phyloP scores from a whole-genome alignment of 2,329 filamentous ascomycete species.

The Lecanicillium sp. region DNA sequence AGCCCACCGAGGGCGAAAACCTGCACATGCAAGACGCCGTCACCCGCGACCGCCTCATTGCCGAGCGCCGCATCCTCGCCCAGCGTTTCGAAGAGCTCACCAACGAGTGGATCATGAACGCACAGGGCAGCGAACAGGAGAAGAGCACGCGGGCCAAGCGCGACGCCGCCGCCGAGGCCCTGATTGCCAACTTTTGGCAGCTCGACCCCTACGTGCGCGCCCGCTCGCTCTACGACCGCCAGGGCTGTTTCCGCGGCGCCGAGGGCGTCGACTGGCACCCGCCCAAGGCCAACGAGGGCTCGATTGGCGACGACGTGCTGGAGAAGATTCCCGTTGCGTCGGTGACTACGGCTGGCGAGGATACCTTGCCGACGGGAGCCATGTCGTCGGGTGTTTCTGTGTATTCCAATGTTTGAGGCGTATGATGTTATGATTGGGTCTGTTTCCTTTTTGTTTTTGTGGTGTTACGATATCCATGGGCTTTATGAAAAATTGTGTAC shows the following conservation, averaged over 20 bases:
- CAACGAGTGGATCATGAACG: constrained; percentile 55
- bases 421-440: no score
- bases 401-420: no score
- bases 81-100: constrained; percentile 66
- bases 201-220: constrained; percentile 77
- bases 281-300: constrained; percentile 6
- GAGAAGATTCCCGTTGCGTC: no score
- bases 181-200: constrained; percentile 72
- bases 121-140: constrained; percentile 28
- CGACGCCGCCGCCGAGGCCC: constrained; percentile 46
- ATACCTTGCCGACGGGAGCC: no score
- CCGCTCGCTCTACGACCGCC: constrained; percentile 67
- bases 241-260: constrained; percentile 56
- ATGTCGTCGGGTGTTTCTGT: no score
- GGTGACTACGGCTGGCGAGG: no score
- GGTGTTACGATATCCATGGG: no score
- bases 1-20: constrained; percentile 67
- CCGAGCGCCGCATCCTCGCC: constrained; percentile 53
- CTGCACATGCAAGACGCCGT: constrained; percentile 53
- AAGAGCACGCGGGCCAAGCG: constrained; percentile 44
- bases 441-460: no score
- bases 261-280: constrained; percentile 64
- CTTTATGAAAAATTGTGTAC: no score
- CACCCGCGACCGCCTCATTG: constrained; percentile 52
- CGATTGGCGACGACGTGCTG: no score